Percentiles rank a stretch among this genome's conserved stretches.
These are phyloP conservation scores for Globisporangium okanoganense DNA, from an alignment of 352 stramenopile species.

Conservation along the genomic window DNA sequence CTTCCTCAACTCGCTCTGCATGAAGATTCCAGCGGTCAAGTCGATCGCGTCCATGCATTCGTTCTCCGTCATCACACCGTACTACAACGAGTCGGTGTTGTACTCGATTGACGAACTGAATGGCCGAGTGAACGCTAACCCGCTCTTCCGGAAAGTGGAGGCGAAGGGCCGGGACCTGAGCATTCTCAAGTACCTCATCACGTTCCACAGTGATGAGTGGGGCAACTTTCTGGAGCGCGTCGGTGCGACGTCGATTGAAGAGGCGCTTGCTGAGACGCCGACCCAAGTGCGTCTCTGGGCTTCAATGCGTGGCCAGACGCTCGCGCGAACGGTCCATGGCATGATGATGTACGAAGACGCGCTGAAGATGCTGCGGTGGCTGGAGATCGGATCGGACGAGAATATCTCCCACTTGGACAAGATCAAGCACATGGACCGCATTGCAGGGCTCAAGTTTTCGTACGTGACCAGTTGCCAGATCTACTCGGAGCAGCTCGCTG, in stretches of 20 bases:
- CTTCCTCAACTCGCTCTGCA: constrained; percentile 86
- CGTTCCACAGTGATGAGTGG: constrained; percentile 87
- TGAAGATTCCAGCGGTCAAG: constrained; percentile 83
- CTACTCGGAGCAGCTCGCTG: constrained; percentile 77
- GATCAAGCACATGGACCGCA: constrained; percentile 88
- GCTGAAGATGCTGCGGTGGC: constrained; percentile 86
- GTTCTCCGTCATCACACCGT: constrained; percentile 86
- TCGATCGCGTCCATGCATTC: constrained; percentile 86
- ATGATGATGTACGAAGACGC: constrained; percentile 92
- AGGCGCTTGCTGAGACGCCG: constrained; percentile 75
- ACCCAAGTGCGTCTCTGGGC: constrained; percentile 86
- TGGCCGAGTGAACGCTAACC: constrained; percentile 76
- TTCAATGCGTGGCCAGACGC: constrained; percentile 82
- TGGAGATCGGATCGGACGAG: constrained; percentile 84
- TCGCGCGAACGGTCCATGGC: constrained; percentile 81
- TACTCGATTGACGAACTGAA: constrained; percentile 85
- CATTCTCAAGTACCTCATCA: constrained; percentile 88
- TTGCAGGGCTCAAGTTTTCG: constrained; percentile 84
- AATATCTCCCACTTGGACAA: constrained; percentile 84
- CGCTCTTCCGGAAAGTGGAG: constrained; percentile 83
- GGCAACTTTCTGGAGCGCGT: constrained; percentile 86
- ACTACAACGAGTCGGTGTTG: constrained; percentile 87
- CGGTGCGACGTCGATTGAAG: constrained; percentile 66
- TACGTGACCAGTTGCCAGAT: constrained; percentile 90
- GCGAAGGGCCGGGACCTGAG: constrained; percentile 80